These are phyloP conservation scores for Hibiscus trionum DNA, from an alignment of 345 rosid species.

Conservation along the genomic window DNA sequence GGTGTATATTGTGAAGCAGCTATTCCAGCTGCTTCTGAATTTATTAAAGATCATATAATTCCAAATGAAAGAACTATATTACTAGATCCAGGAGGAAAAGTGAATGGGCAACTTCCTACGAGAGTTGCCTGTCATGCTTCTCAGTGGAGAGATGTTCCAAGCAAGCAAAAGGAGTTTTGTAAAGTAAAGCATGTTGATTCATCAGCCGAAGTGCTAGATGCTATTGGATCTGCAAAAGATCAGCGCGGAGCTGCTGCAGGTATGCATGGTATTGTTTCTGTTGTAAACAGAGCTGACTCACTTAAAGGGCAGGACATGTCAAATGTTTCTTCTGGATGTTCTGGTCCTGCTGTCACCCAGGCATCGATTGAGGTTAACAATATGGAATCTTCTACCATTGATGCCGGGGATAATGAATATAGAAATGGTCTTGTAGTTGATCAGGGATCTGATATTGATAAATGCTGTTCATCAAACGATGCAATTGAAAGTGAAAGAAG, in stretches of 20 bases:
- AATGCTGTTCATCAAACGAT: constrained; percentile 47
- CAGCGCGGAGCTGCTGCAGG: constrained; percentile 20
- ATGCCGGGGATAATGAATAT: constrained; percentile 21
- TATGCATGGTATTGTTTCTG: constrained; percentile 15
- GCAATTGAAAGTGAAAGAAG: constrained; percentile 41
- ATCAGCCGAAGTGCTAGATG: constrained; percentile 14
- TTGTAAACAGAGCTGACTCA: constrained; percentile 17
- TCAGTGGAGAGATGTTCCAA: constrained; percentile 44
- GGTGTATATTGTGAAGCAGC: constrained; percentile 14
- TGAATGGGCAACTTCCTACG: constrained; percentile 10
- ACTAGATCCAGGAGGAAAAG: constrained; percentile 14
- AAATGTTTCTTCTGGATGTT: constrained; percentile 40
- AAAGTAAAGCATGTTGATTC: constrained; percentile 5
- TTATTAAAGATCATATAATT: constrained; percentile 16
- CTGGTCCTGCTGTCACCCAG: constrained; percentile 33
- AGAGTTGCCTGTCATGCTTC: constrained; percentile 15
- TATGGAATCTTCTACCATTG: constrained; percentile 22
- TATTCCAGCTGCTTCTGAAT: constrained; percentile 16
- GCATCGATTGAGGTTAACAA: constrained; percentile 30
- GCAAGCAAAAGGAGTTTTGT: constrained; percentile 22
- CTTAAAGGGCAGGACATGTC: constrained; percentile 31
- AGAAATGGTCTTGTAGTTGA: constrained; percentile 29
- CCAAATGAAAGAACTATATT: constrained; percentile 15
- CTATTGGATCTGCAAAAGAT: constrained; percentile 13
- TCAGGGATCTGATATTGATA: constrained; percentile 40